Base-by-base conservation (phyloP, 2,329 filamentous ascomycete genomes). In the Metarhizium humberi region DNA sequence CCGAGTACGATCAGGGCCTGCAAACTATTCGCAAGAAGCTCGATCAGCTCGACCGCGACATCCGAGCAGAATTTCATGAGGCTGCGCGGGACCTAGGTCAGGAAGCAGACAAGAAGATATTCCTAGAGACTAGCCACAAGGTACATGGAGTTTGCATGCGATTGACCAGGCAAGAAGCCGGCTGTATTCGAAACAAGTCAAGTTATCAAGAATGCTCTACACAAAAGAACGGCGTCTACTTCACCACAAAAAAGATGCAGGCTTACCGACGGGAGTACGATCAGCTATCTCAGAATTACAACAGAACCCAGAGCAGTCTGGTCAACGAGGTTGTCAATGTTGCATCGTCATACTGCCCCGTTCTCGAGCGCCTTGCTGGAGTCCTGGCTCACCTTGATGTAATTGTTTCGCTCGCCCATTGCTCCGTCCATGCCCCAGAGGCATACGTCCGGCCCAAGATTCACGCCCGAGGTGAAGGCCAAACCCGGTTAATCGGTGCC, bases 221-320 rank as follows among this genome's bases (percentile, higher is more conserved):
- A 0, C 94, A 97, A 73, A 99, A 99, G 79, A 99, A 96, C 68
- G 94, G 94, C 47, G 94, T 97, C 55, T 99, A 94, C 74, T 99
- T 99, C 71, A 97, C 94, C 1, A 99, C 94, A 3, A 85, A 84
- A 54, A 84, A 80, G 36, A 78, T 99, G 63, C 87, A 91, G 66
- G 80, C 84, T 30, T 82, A 92, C 64, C 87, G 94, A 36, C 84
- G 92, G 53, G 92, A 99, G 64, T 91, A 95, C 62, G 92, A 99
- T 66, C 92, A 97, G 70, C 79, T 96, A 0, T 95, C 90, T 0
- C 86, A 91, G 58, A 96, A 90, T 67, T 99, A 99, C 75, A 95
- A 95, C 72, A 85, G 91, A 54, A 97, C 92, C 0, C 95, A 99
- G 72, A 87, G 83, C 58, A 91, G 92, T 50, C 78, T 99, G 3